These are phyloP conservation scores for Lasiosphaeriaceae sp. DNA, from an alignment of 495 filamentous ascomycete genomes.

Conservation along the genomic window DNA sequence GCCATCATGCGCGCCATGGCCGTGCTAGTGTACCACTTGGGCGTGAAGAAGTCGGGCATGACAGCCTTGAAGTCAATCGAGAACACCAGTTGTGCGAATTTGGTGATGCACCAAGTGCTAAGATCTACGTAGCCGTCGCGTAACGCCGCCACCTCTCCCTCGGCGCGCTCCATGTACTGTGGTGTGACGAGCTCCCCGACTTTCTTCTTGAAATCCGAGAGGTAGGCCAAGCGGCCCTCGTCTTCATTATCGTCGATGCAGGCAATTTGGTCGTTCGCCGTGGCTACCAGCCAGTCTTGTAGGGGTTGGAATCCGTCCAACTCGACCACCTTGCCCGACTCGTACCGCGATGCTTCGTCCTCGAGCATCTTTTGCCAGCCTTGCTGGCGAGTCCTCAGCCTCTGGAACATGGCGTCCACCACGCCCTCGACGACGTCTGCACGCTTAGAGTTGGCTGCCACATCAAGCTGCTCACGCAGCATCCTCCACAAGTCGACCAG, in stretches of 20 bases:
- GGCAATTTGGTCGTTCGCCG: slow-evolving; percentile 97
- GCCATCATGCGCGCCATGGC: slow-evolving; percentile 84
- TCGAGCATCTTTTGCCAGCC: slow-evolving; percentile 85
- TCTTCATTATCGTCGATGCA: slow-evolving; percentile 88
- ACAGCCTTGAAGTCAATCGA: slow-evolving; percentile 76
- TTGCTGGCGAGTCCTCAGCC: slow-evolving; percentile 73
- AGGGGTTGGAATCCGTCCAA: slow-evolving; percentile 74
- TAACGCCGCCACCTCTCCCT: slow-evolving; percentile 66
- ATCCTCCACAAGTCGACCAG: slow-evolving; percentile 95
- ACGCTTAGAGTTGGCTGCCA: slow-evolving; percentile 74
- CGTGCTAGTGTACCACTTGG: slow-evolving; percentile 76
- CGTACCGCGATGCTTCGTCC: slow-evolving; percentile 74
- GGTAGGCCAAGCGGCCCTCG: slow-evolving; percentile 65
- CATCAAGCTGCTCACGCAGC: slow-evolving; percentile 84
- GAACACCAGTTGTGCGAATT: slow-evolving; percentile 83
- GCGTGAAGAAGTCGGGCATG: slow-evolving; percentile 85
- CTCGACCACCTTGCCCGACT: slow-evolving; percentile 53
- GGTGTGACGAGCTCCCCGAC: slow-evolving; percentile 74
- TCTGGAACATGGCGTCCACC: slow-evolving; percentile 87
- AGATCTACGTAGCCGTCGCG: slow-evolving; percentile 91
- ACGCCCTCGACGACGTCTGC: slow-evolving; percentile 88
- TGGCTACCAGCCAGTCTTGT: slow-evolving; percentile 93
- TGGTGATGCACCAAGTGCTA: slow-evolving; percentile 81
- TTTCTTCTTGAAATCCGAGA: slow-evolving; percentile 75
- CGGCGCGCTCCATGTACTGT: slow-evolving; percentile 68